Conservation (phyloP, 2,329 filamentous ascomycete genomes). For the Fusarium udum region DNA sequence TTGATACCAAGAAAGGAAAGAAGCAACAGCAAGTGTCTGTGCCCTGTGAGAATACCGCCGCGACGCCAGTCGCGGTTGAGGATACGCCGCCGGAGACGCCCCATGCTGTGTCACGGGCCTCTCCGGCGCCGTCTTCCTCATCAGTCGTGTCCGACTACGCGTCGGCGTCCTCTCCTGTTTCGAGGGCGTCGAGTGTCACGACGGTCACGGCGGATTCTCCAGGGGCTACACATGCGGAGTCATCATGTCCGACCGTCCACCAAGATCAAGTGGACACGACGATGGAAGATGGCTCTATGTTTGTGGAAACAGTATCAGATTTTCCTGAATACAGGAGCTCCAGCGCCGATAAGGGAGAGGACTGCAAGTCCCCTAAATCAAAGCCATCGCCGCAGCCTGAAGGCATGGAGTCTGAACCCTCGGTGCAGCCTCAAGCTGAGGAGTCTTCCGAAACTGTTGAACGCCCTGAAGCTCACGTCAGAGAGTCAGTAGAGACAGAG, state of each 20-base stretch:
- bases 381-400: too few relatives aligned
- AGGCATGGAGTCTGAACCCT: too few relatives aligned
- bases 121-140: not conserved
- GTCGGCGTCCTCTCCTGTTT: not conserved
- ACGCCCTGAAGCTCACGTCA: not conserved
- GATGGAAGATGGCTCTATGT: not conserved
- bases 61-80: not conserved
- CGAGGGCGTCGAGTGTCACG: not conserved
- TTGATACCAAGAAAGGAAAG: not conserved
- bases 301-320: not conserved
- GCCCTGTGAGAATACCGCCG: not conserved
- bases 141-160: not conserved
- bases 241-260: not conserved
- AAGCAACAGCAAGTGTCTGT: not conserved
- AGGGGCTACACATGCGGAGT: not conserved
- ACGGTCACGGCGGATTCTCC: not conserved
- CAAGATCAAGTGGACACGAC: not conserved
- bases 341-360: not conserved
- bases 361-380: not conserved
- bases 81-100: not conserved
- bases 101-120: not conserved
- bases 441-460: not conserved
- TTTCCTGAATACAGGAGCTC: not conserved
- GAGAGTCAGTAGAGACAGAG: not conserved
- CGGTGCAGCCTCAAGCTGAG: not conserved